A percentile compares a stretch with the other conserved stretches of the same genome.
These are phyloP conservation scores for Fusarium dimerum DNA, from an alignment of 2,329 filamentous ascomycete species.

Conservation along the genomic window DNA sequence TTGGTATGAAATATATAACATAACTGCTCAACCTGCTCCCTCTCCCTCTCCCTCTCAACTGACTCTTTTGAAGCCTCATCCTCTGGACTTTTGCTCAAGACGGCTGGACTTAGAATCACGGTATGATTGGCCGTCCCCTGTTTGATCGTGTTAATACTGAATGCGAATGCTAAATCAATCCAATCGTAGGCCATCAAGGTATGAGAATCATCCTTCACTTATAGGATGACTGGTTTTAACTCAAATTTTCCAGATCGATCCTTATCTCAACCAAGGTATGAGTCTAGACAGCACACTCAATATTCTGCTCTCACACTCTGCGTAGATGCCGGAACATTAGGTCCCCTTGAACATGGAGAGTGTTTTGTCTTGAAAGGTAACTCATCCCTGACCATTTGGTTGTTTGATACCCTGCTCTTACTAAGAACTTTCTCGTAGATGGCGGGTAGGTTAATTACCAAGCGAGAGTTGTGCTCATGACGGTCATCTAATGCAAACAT, in stretches of 20 bases:
- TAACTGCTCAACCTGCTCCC: not conserved
- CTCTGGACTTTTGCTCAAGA: slow-evolving; percentile 75
- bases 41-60: not conserved
- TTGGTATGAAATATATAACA: not conserved
- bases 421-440: not conserved
- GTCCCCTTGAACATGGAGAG: slow-evolving; percentile 69
- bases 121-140: not conserved
- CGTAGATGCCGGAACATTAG: slow-evolving; percentile 6
- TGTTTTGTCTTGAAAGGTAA: slow-evolving; percentile 82
- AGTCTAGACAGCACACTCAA: slow-evolving; percentile 23
- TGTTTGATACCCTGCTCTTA: not conserved
- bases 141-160: not conserved
- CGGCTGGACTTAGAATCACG: slow-evolving; percentile 71
- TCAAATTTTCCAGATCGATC: slow-evolving; percentile 47
- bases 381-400: not conserved
- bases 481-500: not conserved
- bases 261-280: slow-evolving; percentile 44
- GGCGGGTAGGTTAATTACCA: not conserved
- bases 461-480: not conserved
- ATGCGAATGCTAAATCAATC: not conserved
- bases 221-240: not conserved
- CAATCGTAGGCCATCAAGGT: slow-evolving; percentile 18
- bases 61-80: slow-evolving; percentile 13
- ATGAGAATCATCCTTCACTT: not conserved
- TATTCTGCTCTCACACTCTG: not conserved